Evolutionary conservation across 768 basidiomycete genomes (phyloP).

Genomic region (Xerocomellus dryophilus): DNA sequence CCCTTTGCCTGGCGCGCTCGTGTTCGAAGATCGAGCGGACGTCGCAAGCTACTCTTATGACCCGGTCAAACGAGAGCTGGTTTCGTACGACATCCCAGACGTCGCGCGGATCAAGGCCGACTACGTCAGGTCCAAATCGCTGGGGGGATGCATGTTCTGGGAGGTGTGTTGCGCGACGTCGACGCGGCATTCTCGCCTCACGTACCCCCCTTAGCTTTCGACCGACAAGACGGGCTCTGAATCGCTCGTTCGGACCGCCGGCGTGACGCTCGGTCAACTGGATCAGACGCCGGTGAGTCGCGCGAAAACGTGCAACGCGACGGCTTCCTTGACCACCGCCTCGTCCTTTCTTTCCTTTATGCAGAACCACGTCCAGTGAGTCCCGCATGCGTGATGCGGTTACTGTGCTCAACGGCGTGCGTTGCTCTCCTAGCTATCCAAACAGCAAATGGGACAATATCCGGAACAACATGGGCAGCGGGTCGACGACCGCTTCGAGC

Average conservation of each 20-base stretch:
- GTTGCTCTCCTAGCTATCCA: constrained; percentile 45
- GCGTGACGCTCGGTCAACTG: constrained; percentile 46
- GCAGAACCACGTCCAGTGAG: constrained; percentile 59
- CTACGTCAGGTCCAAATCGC: constrained; percentile 56
- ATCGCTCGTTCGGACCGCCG: constrained; percentile 57
- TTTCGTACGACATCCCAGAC: constrained; percentile 74
- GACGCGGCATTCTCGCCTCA: neutral
- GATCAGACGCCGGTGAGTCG: constrained; percentile 47
- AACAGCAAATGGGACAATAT: constrained; percentile 72
- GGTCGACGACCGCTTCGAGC: constrained; percentile 18
- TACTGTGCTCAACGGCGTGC: neutral
- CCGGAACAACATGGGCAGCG: constrained; percentile 55
- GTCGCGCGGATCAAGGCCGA: constrained; percentile 64
- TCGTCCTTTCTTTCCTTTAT: neutral
- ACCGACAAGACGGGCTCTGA: constrained; percentile 55
- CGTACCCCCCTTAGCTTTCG: constrained; percentile 37
- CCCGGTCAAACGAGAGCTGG: constrained; percentile 57
- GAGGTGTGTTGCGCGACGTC: constrained; percentile 35
- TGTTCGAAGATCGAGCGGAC: constrained; percentile 64
- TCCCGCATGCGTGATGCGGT: neutral
- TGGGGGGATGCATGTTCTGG: constrained; percentile 78
- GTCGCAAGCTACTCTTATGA: constrained; percentile 82
- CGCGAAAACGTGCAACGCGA: neutral
- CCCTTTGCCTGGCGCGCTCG: constrained; percentile 58
- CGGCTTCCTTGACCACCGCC: neutral